phyloP scores from a whole-genome alignment of 768 basidiomycete genomes.

The Omphalotus guepiniiformis region DNA sequence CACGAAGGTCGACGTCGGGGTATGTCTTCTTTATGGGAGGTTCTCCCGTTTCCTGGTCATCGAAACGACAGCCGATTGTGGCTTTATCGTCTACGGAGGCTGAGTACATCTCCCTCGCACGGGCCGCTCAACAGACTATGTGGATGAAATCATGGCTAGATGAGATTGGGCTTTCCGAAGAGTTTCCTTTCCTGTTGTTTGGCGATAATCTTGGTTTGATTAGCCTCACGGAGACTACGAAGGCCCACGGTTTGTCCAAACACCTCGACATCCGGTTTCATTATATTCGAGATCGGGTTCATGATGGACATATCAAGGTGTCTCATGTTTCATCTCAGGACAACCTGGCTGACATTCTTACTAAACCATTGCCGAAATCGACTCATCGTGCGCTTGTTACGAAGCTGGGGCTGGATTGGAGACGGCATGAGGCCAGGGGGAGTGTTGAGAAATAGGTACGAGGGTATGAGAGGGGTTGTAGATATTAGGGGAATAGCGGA shows the following conservation, averaged over 20 bases:
- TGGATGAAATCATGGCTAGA: constrained; percentile 22
- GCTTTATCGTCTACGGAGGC: constrained; percentile 30
- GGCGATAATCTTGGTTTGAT: constrained; percentile 4
- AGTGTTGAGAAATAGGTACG: too few species aligned
- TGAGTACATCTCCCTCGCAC: constrained; percentile 29
- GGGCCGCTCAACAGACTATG: constrained; percentile 24
- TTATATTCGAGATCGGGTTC: constrained; percentile 23
- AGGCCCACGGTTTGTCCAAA: constrained; percentile 15
- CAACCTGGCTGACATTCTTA: constrained; percentile 27
- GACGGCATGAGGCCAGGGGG: constrained; percentile 1
- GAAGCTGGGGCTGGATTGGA: not conserved
- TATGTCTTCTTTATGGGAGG: constrained; percentile 25
- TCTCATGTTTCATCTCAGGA: constrained; percentile 16
- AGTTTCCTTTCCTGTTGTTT: not conserved
- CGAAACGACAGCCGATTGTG: constrained; percentile 25
- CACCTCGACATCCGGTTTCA: constrained; percentile 32
- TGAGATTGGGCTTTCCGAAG: constrained; percentile 10
- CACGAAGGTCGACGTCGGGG: constrained; percentile 21
- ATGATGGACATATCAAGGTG: constrained; percentile 14
- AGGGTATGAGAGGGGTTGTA: too few species aligned
- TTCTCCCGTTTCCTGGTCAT: constrained; percentile 25
- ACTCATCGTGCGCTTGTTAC: not conserved
- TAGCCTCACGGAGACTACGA: not conserved
- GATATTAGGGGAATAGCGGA: too few species aligned
- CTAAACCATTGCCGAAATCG: constrained; percentile 17